A percentile compares a stretch with the other conserved stretches of the same genome.
Conservation (phyloP, 441 rosid species). For the Adansonia madagascariensis region DNA sequence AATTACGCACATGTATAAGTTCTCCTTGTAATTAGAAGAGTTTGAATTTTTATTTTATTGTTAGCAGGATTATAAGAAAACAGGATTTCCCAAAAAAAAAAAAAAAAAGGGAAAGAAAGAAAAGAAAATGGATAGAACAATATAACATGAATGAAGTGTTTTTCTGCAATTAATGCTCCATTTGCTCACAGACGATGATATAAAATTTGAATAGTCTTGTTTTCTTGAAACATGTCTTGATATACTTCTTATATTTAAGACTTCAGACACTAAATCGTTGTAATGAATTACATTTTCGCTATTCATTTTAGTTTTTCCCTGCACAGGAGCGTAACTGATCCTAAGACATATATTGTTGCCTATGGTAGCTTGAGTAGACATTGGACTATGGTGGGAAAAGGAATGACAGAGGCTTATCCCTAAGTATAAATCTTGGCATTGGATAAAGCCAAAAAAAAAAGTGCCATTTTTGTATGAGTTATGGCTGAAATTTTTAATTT, state of each 20-base stretch:
- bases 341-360: neutral
- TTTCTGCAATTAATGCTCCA: neutral
- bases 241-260: neutral
- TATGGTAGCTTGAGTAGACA: neutral
- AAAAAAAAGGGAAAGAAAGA: neutral
- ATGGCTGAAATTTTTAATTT: neutral
- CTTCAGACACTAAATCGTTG: neutral
- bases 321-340: neutral
- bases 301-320: neutral
- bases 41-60: conserved; percentile 1
- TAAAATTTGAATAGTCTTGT: neutral
- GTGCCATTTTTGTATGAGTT: neutral
- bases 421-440: neutral
- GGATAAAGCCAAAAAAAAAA: neutral
- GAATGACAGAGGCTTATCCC: neutral
- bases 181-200: neutral
- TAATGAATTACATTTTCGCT: neutral
- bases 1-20: neutral
- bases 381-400: neutral
- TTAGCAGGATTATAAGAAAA: neutral
- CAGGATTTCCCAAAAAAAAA: neutral
- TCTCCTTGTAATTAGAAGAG: neutral
- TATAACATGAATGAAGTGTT: neutral
- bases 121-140: neutral
- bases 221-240: neutral